Conservation (phyloP, 169 alveolate genomes). For the Perkinsus olseni region DNA sequence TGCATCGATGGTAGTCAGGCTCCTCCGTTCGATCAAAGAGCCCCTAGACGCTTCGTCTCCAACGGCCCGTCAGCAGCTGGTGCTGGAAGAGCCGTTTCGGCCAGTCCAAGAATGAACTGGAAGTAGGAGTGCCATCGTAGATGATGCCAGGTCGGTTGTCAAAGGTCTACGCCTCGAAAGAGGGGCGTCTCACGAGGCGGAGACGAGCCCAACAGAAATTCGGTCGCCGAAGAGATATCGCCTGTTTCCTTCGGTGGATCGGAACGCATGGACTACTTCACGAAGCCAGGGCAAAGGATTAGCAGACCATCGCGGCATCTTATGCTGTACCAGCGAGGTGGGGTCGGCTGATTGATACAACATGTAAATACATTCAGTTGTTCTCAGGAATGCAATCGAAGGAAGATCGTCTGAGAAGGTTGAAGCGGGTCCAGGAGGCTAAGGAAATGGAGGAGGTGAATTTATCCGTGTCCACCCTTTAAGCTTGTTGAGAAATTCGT, state of each 20-base stretch:
- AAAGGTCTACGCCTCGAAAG: background rate
- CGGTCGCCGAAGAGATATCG: background rate
- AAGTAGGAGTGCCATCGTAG: background rate
- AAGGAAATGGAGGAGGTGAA: background rate
- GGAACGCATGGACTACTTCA: background rate
- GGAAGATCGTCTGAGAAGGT: background rate
- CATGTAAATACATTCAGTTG: background rate
- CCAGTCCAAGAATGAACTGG: background rate
- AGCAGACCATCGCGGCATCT: background rate
- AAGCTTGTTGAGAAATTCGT: background rate
- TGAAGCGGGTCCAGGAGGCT: background rate
- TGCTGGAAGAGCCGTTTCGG: background rate
- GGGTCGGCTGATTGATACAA: background rate
- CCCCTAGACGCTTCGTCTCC: background rate
- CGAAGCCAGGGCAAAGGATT: background rate
- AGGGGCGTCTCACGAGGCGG: background rate
- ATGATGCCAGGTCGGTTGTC: background rate
- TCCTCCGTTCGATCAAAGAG: background rate
- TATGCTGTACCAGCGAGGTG: background rate
- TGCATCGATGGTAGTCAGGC: background rate
- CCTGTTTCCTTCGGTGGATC: background rate
- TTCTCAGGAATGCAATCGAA: background rate
- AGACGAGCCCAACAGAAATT: background rate
- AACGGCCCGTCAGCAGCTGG: background rate
- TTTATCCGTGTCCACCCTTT: background rate